Evolutionary conservation across 1,139 yeast species (phyloP), one percentile per base, ranked within the genome.

Genomic region (Geotrichum bryndzae): DNA sequence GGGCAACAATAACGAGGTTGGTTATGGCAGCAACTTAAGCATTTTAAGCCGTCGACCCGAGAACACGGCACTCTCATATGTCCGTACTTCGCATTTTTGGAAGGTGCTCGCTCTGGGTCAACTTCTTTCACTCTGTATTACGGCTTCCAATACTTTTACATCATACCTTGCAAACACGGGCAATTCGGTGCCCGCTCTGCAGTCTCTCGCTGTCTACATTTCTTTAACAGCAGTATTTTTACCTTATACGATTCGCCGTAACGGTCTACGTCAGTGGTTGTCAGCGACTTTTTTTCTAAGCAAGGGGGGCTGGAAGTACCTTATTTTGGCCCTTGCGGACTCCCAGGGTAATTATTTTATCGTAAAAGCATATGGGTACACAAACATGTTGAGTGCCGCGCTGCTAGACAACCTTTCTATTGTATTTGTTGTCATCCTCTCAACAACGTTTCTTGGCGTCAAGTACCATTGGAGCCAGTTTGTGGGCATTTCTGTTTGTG

Each of bases 401-500:
- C 65, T 78, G 63, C 72, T 78, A 27, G 81, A 78, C 65, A 77
- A 76, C 61, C 77, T 78, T 67, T 77, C 81, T 29, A 78, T 79
- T 65, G 80, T 76, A 2, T 79, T 77, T 33, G 81, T 78, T 11
- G 79, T 79, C 4, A 64, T 77, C 51, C 66, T 78, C 61, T 76
- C 79, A 52, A 77, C 77, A 59, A 56, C 73, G 51, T 73, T 78
- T 59, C 69, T 78, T 60, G 74, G 74, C 64, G 81, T 78, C 33
- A 69, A 80, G 29, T 78, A 79, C 68, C 79, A 78, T 69, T 78
- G 81, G 81, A 71, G 78, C 51, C 80, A 79, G 69, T 66, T 76
- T 38, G 46, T 71, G 13, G 81, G 81, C 46, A 75, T 78, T 45
- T 64, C 72, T 1, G 72, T 76, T 45, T 76, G 80, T 62, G 71